Evolutionary conservation across 1,284 basidiomycete genomes (phyloP).

Genomic region (Fereydounia khargensis): DNA sequence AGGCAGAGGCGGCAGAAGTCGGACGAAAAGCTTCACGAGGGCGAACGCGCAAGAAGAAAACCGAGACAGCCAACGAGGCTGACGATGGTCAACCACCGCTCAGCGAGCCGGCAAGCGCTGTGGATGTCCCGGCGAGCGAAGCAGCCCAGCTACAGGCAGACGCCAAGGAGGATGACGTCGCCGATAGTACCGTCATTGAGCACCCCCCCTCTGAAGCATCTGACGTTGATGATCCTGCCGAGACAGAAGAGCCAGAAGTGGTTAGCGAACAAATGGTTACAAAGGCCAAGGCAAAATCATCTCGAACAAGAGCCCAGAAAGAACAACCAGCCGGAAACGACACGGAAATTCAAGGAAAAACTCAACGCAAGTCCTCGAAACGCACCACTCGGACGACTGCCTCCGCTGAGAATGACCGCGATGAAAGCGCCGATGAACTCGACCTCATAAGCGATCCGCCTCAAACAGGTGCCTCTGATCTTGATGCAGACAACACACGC

Average conservation of each 20-base stretch:
- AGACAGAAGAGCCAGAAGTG: slow-evolving; percentile 21
- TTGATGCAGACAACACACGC: too few relatives aligned
- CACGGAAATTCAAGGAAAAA: too few relatives aligned
- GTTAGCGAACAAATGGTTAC: slow-evolving; percentile 6
- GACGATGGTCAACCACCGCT: slow-evolving; percentile 4
- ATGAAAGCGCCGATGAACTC: too few relatives aligned
- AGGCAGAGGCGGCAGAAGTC: neutral
- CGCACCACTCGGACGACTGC: too few relatives aligned
- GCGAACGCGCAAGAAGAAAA: slow-evolving; percentile 1
- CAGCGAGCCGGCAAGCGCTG: too few relatives aligned
- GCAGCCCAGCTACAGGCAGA: too few relatives aligned
- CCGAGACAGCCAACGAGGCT: slow-evolving; percentile 16
- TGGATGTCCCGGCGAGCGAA: too few relatives aligned
- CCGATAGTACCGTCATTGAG: neutral
- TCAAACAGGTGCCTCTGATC: too few relatives aligned
- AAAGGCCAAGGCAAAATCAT: slow-evolving; percentile 5
- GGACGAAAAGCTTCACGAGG: neutral
- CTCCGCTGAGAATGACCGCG: too few relatives aligned
- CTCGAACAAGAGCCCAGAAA: slow-evolving; percentile 1
- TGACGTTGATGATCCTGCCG: too few relatives aligned
- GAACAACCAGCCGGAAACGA: slow-evolving; percentile 2
- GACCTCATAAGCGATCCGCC: neutral
- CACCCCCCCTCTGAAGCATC: neutral
- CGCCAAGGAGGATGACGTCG: slow-evolving; percentile 1
- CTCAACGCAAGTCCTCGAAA: too few relatives aligned